These are phyloP conservation scores for Taphrina wiesneri DNA, from an alignment of 1,139 yeast genomes.

Conservation along the genomic window DNA sequence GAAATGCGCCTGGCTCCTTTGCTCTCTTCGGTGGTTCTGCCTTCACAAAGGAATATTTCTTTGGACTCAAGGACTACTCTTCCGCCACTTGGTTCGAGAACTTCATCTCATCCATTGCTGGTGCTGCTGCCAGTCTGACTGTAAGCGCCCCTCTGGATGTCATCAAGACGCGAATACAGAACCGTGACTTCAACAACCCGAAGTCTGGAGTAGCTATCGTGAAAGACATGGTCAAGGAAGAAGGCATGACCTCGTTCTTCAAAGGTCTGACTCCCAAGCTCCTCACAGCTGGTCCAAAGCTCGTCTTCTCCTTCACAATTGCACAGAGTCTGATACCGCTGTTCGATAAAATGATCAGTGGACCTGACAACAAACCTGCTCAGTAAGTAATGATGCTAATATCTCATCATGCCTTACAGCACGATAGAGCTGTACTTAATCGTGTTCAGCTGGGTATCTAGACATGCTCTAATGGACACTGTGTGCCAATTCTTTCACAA, in stretches of 20 bases:
- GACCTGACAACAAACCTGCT: slow-evolving; percentile 10
- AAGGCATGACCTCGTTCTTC: slow-evolving; percentile 86
- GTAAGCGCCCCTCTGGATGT: slow-evolving; percentile 98
- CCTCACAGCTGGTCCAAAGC: slow-evolving; percentile 96
- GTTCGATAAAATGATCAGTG: slow-evolving; percentile 61
- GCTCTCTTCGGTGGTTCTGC: slow-evolving; percentile 98
- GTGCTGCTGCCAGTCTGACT: slow-evolving; percentile 95
- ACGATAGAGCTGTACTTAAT: too few relatives aligned
- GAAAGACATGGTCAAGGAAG: slow-evolving; percentile 88
- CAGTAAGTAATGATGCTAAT: neutral
- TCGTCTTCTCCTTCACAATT: slow-evolving; percentile 85
- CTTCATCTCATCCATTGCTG: slow-evolving; percentile 92
- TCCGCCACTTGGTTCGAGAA: slow-evolving; percentile 94
- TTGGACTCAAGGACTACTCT: slow-evolving; percentile 81
- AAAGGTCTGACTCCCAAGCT: slow-evolving; percentile 96
- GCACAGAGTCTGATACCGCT: slow-evolving; percentile 97
- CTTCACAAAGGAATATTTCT: slow-evolving; percentile 93
- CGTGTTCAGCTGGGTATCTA: too few relatives aligned
- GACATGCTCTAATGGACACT: too few relatives aligned
- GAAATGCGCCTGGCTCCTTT: slow-evolving; percentile 98
- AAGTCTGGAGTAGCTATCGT: slow-evolving; percentile 90
- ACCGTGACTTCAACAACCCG: slow-evolving; percentile 91
- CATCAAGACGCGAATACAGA: slow-evolving; percentile 97
- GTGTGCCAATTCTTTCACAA: too few relatives aligned
- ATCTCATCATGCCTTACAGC: neutral